Evolutionary conservation across 345 rosid species (phyloP), one percentile per base, ranked within the genome.

Genomic region (Arabidopsis suecica): DNA sequence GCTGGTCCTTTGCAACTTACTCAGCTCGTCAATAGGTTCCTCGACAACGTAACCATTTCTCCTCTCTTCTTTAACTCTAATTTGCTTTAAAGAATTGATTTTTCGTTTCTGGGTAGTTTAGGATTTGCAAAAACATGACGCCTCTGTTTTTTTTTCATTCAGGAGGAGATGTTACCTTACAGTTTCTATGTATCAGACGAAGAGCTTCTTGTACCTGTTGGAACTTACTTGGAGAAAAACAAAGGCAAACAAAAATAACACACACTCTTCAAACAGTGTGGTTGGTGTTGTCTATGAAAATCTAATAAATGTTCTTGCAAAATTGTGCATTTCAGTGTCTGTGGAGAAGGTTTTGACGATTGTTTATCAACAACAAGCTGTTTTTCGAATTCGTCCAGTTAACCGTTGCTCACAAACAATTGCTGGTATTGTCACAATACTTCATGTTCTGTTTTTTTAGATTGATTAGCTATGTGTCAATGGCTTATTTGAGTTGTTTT

Each of bases 291-390:
- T 30, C n/a, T 25, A 4, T 71, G 45, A 70, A 47, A 22, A 45
- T 61, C 14, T 57, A 32, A 34, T 9, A 7, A 13, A 56, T 59
- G 13, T 65, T 72, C 3, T 42, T 34, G 77, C 33, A 9, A 42
- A 20, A 23, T 49, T 51, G 11, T 14, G 57, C 18, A 33, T 73
- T 81, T 75, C 93, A 95, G 98, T 93, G 72, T 90, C 97, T 49
- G 97, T 95, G 84, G 97, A 92, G 90, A 93, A 87, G 88, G 93
- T 88, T 6, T 83, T 93, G 65, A 72, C 91, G 0, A 96, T 96
- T 41, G 93, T 96, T 65, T 96, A 89, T 88, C 99, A 96, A 74
- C 97, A 91, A 13, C 98, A 96, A 74, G 99, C 98, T 69, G 78
- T 96, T 82, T 96, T 93, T 71, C 82, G 98, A 51, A 96, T 93